phyloP scores from a whole-genome alignment of 2,329 filamentous ascomycete genomes.

The Cordyceps tenuipes region DNA sequence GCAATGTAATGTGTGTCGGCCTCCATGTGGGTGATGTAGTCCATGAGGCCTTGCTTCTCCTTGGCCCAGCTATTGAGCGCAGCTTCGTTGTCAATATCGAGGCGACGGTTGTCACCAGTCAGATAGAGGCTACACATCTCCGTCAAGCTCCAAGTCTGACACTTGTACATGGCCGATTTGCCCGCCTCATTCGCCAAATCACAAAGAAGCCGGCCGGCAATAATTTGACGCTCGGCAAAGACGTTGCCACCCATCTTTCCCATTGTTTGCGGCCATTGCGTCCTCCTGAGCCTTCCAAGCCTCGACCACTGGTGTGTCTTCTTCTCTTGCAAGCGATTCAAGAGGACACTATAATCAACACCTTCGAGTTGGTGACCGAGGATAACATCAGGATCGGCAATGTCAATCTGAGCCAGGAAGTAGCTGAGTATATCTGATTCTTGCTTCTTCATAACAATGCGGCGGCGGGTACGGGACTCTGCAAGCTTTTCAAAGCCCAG shows the following conservation, averaged over 20 bases:
- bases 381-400: constrained; percentile 86
- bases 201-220: constrained; percentile 82
- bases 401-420: constrained; percentile 81
- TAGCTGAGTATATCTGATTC: constrained; percentile 80
- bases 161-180: constrained; percentile 94
- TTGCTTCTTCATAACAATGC: constrained; percentile 71
- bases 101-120: constrained; percentile 59
- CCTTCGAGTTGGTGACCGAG: constrained; percentile 95
- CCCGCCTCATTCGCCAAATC: constrained; percentile 94
- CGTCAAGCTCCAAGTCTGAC: constrained; percentile 94
- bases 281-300: constrained; percentile 75
- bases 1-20: constrained; percentile 94
- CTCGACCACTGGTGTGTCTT: constrained; percentile 94
- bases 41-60: constrained; percentile 74
- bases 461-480: constrained; percentile 62
- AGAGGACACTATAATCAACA: constrained; percentile 85
- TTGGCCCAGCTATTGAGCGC: constrained; percentile 77
- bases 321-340: constrained; percentile 79
- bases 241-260: constrained; percentile 81
- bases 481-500: constrained; percentile 76
- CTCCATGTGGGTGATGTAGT: constrained; percentile 90
- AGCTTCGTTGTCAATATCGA: constrained; percentile 81
- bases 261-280: constrained; percentile 79
- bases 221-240: constrained; percentile 84
- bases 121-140: constrained; percentile 96